A percentile compares a stretch with the other conserved stretches of the same genome.
Conservation (phyloP, 2,329 filamentous ascomycete species). For the Zymoseptoria passerinii region DNA sequence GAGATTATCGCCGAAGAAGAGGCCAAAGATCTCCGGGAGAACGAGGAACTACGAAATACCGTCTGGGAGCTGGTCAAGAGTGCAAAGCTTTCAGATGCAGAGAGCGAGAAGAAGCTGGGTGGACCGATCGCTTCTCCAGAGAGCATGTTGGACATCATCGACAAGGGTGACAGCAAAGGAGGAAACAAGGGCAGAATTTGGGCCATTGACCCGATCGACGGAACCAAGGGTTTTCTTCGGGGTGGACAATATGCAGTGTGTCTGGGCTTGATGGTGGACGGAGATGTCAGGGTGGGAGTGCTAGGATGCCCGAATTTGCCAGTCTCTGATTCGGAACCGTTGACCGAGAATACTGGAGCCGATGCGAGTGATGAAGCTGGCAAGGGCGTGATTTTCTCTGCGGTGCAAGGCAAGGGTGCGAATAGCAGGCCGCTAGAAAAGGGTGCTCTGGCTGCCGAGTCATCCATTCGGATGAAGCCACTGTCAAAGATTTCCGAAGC, state of each 20-base stretch:
- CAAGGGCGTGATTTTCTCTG: slow-evolving; percentile 81
- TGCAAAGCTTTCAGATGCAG: slow-evolving; percentile 58
- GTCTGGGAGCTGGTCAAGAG: slow-evolving; percentile 79
- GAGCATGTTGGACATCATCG: slow-evolving; percentile 52
- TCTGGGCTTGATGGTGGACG: slow-evolving; percentile 83
- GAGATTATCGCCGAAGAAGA: slow-evolving; percentile 95
- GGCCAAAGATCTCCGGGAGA: slow-evolving; percentile 65
- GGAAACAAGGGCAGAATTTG: slow-evolving; percentile 74
- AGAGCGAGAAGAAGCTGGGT: slow-evolving; percentile 60
- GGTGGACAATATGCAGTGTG: slow-evolving; percentile 97
- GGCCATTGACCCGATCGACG: slow-evolving; percentile 96
- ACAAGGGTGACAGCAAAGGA: slow-evolving; percentile 57
- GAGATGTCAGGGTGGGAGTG: slow-evolving; percentile 87
- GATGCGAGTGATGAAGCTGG: slow-evolving; percentile 66
- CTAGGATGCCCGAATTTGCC: slow-evolving; percentile 94
- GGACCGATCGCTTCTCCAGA: slow-evolving; percentile 59
- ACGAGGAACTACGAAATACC: slow-evolving; percentile 59
- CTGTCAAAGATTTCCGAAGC: slow-evolving; percentile 67
- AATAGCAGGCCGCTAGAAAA: slow-evolving; percentile 63
- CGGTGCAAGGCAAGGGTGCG: slow-evolving; percentile 70
- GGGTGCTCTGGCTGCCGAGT: slow-evolving; percentile 46
- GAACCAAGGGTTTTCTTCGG: slow-evolving; percentile 92
- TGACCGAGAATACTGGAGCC: slow-evolving; percentile 63
- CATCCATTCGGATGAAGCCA: slow-evolving; percentile 70
- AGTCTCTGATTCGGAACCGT: slow-evolving; percentile 64